phyloP scores from a whole-genome alignment of 352 stramenopile genomes.

The Thraustochytrium striatum region DNA sequence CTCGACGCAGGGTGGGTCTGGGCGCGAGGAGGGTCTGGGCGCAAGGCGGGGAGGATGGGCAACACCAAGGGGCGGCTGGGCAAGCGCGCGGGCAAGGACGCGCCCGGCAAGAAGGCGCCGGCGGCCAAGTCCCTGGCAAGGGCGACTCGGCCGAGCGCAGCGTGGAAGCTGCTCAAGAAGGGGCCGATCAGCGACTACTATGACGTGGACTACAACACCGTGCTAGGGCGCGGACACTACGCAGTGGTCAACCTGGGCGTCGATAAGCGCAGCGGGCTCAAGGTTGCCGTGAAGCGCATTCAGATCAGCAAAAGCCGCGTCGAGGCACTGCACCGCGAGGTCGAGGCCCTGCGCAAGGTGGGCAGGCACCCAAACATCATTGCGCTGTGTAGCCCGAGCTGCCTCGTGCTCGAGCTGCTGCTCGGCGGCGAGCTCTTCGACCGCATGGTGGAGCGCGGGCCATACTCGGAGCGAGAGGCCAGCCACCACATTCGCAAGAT shows the following conservation, averaged over 20 bases:
- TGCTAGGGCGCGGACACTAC: slow-evolving; percentile 42
- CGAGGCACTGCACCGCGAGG: slow-evolving; percentile 72
- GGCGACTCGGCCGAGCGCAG: background rate
- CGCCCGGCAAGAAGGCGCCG: background rate
- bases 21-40: no score
- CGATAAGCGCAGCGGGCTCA: slow-evolving; percentile 57
- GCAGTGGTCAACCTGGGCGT: slow-evolving; percentile 54
- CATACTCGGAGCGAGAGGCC: slow-evolving; percentile 74
- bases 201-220: slow-evolving; percentile 30
- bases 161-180: slow-evolving; percentile 7
- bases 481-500: slow-evolving; percentile 70
- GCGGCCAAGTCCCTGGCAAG: background rate
- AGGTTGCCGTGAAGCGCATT: slow-evolving; percentile 70
- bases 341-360: slow-evolving; percentile 61
- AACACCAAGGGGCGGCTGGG: slow-evolving; percentile 4
- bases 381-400: slow-evolving; percentile 70
- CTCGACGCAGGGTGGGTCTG: no score
- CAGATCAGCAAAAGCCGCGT: slow-evolving; percentile 78
- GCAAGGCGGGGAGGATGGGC: slow-evolving; percentile 1
- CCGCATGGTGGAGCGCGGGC: slow-evolving; percentile 80
- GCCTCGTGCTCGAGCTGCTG: slow-evolving; percentile 84
- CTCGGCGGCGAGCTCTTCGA: slow-evolving; percentile 80
- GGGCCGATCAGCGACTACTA: slow-evolving; percentile 36
- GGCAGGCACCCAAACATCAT: slow-evolving; percentile 78
- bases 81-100: background rate